Evolutionary conservation across 768 basidiomycete species (phyloP).

Genomic region (Auriscalpium orientale): DNA sequence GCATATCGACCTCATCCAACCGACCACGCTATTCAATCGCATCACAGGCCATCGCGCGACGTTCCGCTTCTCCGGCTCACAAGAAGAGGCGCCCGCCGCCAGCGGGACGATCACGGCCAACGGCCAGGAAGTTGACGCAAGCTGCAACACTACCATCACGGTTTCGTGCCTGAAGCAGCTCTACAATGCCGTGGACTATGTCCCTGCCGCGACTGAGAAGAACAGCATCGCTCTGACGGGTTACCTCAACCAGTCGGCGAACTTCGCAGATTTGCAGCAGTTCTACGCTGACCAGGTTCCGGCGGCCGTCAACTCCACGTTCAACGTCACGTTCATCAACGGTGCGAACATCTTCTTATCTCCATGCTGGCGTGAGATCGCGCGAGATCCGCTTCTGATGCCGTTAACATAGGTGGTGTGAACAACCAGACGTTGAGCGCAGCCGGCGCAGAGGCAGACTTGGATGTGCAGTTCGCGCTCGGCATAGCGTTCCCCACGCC

Average conservation of each 20-base stretch:
- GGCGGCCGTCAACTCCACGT: slow-evolving; percentile 10
- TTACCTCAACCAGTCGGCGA: slow-evolving; percentile 29
- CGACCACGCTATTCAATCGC: slow-evolving; percentile 61
- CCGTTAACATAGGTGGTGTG: slow-evolving; percentile 33
- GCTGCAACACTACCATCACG: slow-evolving; percentile 27
- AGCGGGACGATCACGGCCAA: background rate
- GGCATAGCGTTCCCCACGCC: slow-evolving; percentile 61
- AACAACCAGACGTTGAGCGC: slow-evolving; percentile 48
- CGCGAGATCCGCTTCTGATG: background rate
- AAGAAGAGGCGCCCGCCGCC: background rate
- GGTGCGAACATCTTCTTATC: background rate
- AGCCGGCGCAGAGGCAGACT: slow-evolving; percentile 58
- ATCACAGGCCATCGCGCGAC: slow-evolving; percentile 36
- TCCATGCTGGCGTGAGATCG: background rate
- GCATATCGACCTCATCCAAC: slow-evolving; percentile 63
- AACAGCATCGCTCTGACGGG: slow-evolving; percentile 29
- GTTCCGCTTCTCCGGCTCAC: slow-evolving; percentile 20
- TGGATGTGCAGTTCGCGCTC: slow-evolving; percentile 62
- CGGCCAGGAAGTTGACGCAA: slow-evolving; percentile 19
- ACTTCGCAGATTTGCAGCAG: slow-evolving; percentile 11
- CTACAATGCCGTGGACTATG: slow-evolving; percentile 26
- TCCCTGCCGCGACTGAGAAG: slow-evolving; percentile 8
- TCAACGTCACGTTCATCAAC: slow-evolving; percentile 2
- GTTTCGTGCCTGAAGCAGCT: slow-evolving; percentile 25
- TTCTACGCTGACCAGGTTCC: slow-evolving; percentile 13